Evolutionary conservation across 495 filamentous ascomycete species (phyloP).

Genomic region (Umbilicaria muhlenbergii): DNA sequence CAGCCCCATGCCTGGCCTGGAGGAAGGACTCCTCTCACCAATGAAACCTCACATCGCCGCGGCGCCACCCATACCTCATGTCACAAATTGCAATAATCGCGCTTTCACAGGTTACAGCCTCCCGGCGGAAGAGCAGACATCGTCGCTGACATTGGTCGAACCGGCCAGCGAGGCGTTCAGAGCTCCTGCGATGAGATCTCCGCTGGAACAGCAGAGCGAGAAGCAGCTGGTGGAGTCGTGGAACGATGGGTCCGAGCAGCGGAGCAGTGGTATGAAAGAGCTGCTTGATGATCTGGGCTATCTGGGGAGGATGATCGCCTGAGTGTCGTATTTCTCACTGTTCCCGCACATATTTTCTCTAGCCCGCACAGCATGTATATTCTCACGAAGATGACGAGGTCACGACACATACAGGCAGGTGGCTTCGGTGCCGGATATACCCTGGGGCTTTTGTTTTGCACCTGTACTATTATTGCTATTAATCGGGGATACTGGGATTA

Average conservation of each 20-base stretch:
- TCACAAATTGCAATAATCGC: neutral
- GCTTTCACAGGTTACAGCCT: conserved; percentile 13
- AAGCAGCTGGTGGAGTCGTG: conserved; percentile 14
- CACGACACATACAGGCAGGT: too few species aligned
- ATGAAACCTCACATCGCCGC: too few species aligned
- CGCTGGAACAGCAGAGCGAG: neutral
- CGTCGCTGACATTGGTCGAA: conserved; percentile 9
- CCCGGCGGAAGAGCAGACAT: conserved; percentile 8
- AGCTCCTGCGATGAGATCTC: neutral
- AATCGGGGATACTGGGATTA: too few species aligned
- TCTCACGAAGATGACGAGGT: too few species aligned
- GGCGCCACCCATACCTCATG: neutral
- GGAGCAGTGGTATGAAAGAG: conserved; percentile 26
- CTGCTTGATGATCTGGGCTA: conserved; percentile 37
- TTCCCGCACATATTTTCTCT: too few species aligned
- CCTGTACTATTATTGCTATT: too few species aligned
- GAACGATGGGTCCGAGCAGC: conserved; percentile 18
- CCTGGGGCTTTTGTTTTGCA: too few species aligned
- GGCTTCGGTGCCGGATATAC: too few species aligned
- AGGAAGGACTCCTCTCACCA: too few species aligned
- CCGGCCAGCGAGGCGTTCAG: conserved; percentile 4
- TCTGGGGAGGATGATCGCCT: conserved; percentile 30
- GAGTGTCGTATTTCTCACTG: neutral
- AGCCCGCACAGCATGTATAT: too few species aligned
- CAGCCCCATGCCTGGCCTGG: too few species aligned